A percentile compares a stretch with the other conserved stretches of the same genome.
Conservation (phyloP, 441 rosid genomes). For the Corymbia calophylla region DNA sequence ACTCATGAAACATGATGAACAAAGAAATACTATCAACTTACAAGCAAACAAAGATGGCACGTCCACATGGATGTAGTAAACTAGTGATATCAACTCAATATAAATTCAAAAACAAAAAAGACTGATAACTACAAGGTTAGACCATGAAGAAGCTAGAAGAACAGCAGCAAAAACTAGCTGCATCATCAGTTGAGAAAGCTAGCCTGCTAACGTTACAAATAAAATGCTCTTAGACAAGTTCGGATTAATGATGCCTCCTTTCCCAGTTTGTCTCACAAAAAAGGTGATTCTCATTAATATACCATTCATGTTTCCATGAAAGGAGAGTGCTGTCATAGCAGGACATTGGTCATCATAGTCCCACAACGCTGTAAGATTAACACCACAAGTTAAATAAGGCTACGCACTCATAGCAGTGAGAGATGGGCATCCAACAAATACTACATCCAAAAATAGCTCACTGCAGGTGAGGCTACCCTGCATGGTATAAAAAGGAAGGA, state of each 20-base stretch:
- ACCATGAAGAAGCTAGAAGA: neutral
- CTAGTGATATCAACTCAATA: neutral
- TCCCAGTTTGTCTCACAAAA: neutral
- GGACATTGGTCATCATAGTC: neutral
- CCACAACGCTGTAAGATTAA: neutral
- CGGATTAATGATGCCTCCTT: neutral
- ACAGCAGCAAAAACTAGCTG: neutral
- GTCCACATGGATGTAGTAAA: neutral
- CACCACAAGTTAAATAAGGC: neutral
- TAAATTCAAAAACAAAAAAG: neutral
- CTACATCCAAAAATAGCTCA: neutral
- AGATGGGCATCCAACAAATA: neutral
- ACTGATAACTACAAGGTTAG: neutral
- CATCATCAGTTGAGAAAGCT: neutral
- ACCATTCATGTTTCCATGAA: neutral
- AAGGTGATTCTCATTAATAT: neutral
- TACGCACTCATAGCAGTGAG: neutral
- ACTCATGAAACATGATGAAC: neutral
- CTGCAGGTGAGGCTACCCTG: neutral
- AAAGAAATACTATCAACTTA: neutral
- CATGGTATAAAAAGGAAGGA: neutral
- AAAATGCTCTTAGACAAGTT: neutral
- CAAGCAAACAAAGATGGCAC: neutral
- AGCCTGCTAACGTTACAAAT: neutral
- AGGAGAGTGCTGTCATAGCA: neutral